These are phyloP conservation scores for Baudoinia panamericana DNA, from an alignment of 495 filamentous ascomycete species.

Conservation along the genomic window DNA sequence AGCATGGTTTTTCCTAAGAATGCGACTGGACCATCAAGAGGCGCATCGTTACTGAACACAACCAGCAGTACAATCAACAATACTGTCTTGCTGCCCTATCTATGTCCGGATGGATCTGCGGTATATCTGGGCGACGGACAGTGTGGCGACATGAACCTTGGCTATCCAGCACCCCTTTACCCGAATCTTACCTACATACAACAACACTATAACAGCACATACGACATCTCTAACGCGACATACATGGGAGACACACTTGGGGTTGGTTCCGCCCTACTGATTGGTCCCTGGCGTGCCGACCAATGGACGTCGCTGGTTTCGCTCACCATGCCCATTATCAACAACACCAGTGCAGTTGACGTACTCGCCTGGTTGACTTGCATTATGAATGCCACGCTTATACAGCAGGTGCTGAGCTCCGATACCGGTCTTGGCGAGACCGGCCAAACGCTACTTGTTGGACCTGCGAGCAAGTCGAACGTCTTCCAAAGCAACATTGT, in stretches of 20 bases:
- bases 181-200: slow-evolving; percentile 56
- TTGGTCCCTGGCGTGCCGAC: slow-evolving; percentile 60
- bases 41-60: slow-evolving; percentile 43
- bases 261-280: slow-evolving; percentile 38
- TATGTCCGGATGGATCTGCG: slow-evolving; percentile 40
- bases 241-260: slow-evolving; percentile 38
- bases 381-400: slow-evolving; percentile 46
- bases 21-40: slow-evolving; percentile 35
- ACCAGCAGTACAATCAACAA: slow-evolving; percentile 36
- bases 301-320: slow-evolving; percentile 62
- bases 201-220: slow-evolving; percentile 30
- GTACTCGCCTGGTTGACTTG: slow-evolving; percentile 67
- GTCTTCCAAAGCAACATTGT: slow-evolving; percentile 36
- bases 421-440: slow-evolving; percentile 54
- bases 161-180: slow-evolving; percentile 56
- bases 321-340: slow-evolving; percentile 59
- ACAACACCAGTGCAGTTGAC: slow-evolving; percentile 42
- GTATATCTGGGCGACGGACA: slow-evolving; percentile 40
- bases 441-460: slow-evolving; percentile 54
- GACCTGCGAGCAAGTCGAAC: slow-evolving; percentile 50
- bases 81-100: slow-evolving; percentile 45
- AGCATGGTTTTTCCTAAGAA: slow-evolving; percentile 53
- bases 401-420: slow-evolving; percentile 46
- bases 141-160: slow-evolving; percentile 26
- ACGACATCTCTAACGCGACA: slow-evolving; percentile 28